A percentile compares a stretch with the other conserved stretches of the same genome.
Evolutionary conservation across 768 basidiomycete genomes (phyloP).

Genomic region (Leucosporidium scottii): DNA sequence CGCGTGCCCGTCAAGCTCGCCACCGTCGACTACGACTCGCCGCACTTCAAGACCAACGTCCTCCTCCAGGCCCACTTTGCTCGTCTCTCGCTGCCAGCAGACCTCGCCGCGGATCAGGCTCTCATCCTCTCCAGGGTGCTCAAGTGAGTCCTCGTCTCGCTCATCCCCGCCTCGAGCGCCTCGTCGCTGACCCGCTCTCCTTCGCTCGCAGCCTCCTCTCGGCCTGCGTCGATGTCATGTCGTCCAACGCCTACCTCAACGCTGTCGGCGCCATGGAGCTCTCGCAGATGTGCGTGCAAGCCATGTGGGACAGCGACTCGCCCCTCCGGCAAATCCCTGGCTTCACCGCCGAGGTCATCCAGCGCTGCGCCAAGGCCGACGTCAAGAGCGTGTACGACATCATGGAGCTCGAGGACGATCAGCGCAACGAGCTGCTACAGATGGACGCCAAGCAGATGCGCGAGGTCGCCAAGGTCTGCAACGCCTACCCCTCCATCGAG

Average conservation of each 20-base stretch:
- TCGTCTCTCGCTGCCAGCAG: constrained; percentile 80
- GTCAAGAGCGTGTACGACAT: constrained; percentile 91
- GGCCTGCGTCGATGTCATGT: constrained; percentile 97
- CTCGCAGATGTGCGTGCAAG: constrained; percentile 97
- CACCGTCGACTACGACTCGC: constrained; percentile 74
- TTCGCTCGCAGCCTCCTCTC: constrained; percentile 44
- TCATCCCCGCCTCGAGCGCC: not conserved
- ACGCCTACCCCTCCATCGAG: constrained; percentile 81
- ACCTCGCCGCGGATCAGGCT: constrained; percentile 84
- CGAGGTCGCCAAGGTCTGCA: constrained; percentile 90
- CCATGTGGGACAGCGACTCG: constrained; percentile 94
- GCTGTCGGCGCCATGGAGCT: constrained; percentile 96
- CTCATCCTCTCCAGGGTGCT: constrained; percentile 83
- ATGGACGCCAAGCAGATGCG: constrained; percentile 85
- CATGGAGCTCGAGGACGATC: constrained; percentile 96
- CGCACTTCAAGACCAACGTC: constrained; percentile 97
- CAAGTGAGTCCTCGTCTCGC: constrained; percentile 44
- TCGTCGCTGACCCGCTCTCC: constrained; percentile 3
- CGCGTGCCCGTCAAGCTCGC: constrained; percentile 90
- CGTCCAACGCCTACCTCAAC: constrained; percentile 88
- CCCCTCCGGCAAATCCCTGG: constrained; percentile 94
- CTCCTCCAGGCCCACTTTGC: constrained; percentile 96
- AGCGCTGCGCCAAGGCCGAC: constrained; percentile 71
- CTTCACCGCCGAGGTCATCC: constrained; percentile 82
- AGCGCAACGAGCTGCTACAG: constrained; percentile 68